Evolutionary conservation across 2,329 filamentous ascomycete genomes (phyloP).

Genomic region (Paracoccidioides lutzii): DNA sequence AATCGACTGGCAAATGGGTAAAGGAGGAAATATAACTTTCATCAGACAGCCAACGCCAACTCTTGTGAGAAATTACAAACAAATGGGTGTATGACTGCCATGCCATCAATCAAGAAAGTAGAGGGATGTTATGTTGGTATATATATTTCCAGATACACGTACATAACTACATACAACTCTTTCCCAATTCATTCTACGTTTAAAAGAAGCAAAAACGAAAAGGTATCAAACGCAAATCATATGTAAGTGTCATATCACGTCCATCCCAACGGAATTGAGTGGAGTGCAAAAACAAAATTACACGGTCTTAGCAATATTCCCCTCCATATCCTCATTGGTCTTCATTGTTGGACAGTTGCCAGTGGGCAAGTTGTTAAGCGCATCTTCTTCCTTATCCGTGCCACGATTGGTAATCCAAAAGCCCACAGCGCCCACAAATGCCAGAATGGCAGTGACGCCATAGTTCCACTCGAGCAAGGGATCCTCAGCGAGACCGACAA

Average conservation of each 20-base stretch:
- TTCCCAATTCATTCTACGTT: neutral
- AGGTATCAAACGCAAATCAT: neutral
- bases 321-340: slow-evolving; percentile 1
- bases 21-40: too few relatives aligned
- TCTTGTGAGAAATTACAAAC: too few relatives aligned
- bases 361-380: slow-evolving; percentile 39
- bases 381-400: slow-evolving; percentile 56
- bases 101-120: neutral
- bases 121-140: neutral
- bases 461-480: slow-evolving; percentile 64
- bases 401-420: slow-evolving; percentile 58
- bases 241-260: neutral
- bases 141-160: neutral
- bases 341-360: neutral
- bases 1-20: too few relatives aligned
- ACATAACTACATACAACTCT: neutral
- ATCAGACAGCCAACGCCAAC: too few relatives aligned
- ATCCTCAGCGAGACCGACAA: slow-evolving; percentile 49
- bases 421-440: slow-evolving; percentile 46
- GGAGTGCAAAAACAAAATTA: neutral
- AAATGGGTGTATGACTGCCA: neutral
- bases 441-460: slow-evolving; percentile 47
- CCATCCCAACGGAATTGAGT: neutral
- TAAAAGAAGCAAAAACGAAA: neutral
- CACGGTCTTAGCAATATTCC: neutral